Percentiles rank a stretch among this genome's conserved stretches.
Evolutionary conservation across 2,329 filamentous ascomycete genomes (phyloP).

Genomic region (Cercospora zeina): DNA sequence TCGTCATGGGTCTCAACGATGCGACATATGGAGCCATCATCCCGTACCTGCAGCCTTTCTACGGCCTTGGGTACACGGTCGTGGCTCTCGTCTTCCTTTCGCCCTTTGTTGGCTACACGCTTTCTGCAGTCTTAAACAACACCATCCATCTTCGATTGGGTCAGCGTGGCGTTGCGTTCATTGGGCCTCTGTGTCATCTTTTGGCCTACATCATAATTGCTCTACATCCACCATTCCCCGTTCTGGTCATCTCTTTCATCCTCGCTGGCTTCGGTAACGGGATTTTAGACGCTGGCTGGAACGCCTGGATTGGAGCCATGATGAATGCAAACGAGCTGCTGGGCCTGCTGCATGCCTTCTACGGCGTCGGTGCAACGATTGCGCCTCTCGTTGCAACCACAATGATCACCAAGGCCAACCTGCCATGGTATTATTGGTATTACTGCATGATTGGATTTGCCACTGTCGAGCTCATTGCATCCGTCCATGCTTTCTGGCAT

Average conservation of each 20-base stretch:
- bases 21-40: slow-evolving; percentile 50
- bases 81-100: slow-evolving; percentile 68
- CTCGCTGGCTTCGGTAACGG: slow-evolving; percentile 72
- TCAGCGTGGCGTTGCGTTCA: slow-evolving; percentile 68
- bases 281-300: slow-evolving; percentile 63
- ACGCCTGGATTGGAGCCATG: slow-evolving; percentile 59
- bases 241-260: slow-evolving; percentile 64
- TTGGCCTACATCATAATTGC: slow-evolving; percentile 65
- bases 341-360: slow-evolving; percentile 70
- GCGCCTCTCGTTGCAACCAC: slow-evolving; percentile 69
- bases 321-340: slow-evolving; percentile 63
- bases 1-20: slow-evolving; percentile 69
- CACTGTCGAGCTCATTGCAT: slow-evolving; percentile 56
- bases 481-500: slow-evolving; percentile 61
- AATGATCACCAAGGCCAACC: slow-evolving; percentile 63
- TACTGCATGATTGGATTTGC: slow-evolving; percentile 69
- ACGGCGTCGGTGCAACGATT: slow-evolving; percentile 70
- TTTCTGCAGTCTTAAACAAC: slow-evolving; percentile 65
- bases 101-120: slow-evolving; percentile 64
- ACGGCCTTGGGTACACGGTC: slow-evolving; percentile 61
- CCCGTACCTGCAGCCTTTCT: slow-evolving; percentile 62
- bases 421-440: slow-evolving; percentile 73
- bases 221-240: slow-evolving; percentile 68
- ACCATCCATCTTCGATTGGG: slow-evolving; percentile 64
- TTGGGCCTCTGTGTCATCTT: slow-evolving; percentile 64